Base-by-base conservation (phyloP, 257 asterid genomes). In the Solanum paucissectum region DNA sequence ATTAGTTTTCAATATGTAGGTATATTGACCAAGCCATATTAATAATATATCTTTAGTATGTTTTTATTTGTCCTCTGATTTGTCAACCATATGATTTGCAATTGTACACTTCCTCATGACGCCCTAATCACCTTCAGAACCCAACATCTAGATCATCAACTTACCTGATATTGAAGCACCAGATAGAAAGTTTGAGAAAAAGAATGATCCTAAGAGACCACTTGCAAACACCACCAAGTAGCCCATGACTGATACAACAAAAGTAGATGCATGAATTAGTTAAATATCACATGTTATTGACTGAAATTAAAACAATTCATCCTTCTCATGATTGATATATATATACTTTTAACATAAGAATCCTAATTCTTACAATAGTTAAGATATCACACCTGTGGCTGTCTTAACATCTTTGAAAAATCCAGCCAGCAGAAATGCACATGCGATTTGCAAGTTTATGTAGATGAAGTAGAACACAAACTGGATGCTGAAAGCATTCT, bases 141-240 rank as follows among this genome's bases (percentile, higher is more conserved):
- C 32, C 32, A 29, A 29, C 32, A 29, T 29, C 32, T 29, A 58
- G 66, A 20, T 46, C 77, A 49, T 40, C 66, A 46, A 91, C 98
- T 95, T 93, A 97, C 98, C 94, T 87, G 99, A 95, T 86, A 95
- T 91, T 62, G 98, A 92, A 73, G 94, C 49, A 89, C 93, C 99
- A 87, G 91, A 91, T 60, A 95, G 91, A 92, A 95, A 97, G 90
- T 21, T 13, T 93, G 94, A 86, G 90, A 97, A 94, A 87, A 97
- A 98, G 91, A 95, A 97, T 83, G 93, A 94, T 87, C 99, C 99
- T 92, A 97, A 90, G 90, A 97, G 98, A 44, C 98, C 99, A 71
- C 93, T 89, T 76, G 98, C 98, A 79, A 97, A 97, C 64, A 95
- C 98, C 91, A 95, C 36, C 92, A 97, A 83, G 88, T 97, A 97